phyloP scores from a whole-genome alignment of 2,329 filamentous ascomycete species.

The Rutstroemia sp. region DNA sequence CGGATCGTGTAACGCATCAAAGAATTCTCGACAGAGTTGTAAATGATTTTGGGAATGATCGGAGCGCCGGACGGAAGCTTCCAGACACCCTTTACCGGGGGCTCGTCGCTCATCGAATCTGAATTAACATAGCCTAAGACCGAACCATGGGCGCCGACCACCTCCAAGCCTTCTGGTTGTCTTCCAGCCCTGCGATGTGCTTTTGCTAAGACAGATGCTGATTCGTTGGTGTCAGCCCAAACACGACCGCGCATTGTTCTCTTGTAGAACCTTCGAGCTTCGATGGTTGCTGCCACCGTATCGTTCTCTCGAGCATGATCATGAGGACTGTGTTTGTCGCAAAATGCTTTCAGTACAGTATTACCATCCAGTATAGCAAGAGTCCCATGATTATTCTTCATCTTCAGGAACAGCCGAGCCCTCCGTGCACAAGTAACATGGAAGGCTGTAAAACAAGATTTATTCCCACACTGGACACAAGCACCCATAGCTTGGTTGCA shows the following conservation, averaged over 20 bases:
- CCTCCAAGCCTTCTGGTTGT: conserved; percentile 72
- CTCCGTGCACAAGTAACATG: conserved; percentile 92
- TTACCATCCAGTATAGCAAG: conserved; percentile 70
- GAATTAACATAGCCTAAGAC: conserved; percentile 50
- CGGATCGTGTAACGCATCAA: conserved; percentile 76
- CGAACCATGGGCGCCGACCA: conserved; percentile 72
- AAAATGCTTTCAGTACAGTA: conserved; percentile 86
- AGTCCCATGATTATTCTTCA: conserved; percentile 85
- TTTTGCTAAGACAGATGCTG: conserved; percentile 74
- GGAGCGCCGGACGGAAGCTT: conserved; percentile 90
- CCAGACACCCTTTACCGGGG: conserved; percentile 67
- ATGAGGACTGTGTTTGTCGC: conserved; percentile 85
- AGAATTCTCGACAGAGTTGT: conserved; percentile 76
- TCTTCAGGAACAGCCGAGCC: conserved; percentile 82
- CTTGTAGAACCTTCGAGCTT: conserved; percentile 85
- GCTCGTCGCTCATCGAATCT: conserved; percentile 31
- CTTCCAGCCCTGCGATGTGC: conserved; percentile 55
- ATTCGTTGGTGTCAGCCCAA: conserved; percentile 86
- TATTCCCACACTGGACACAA: conserved; percentile 97
- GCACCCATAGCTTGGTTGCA: conserved; percentile 97
- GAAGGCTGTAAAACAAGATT: conserved; percentile 93
- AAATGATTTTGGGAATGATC: conserved; percentile 83
- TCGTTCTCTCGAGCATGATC: conserved; percentile 86
- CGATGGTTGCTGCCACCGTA: conserved; percentile 70
- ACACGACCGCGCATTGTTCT: conserved; percentile 80